phyloP scores from a whole-genome alignment of 805 yeast genomes.

The Wickerhamomyces pijperi region DNA sequence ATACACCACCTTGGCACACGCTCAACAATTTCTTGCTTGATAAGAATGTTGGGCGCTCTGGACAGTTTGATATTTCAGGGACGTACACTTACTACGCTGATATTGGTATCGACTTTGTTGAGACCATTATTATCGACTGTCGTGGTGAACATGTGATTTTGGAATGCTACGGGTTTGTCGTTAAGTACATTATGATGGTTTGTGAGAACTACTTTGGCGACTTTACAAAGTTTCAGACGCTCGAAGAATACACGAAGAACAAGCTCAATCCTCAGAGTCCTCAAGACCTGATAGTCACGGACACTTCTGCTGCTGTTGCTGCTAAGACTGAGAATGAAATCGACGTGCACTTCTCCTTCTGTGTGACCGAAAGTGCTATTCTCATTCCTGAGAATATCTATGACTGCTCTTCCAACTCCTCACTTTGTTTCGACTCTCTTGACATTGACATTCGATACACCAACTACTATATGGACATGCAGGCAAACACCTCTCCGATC shows the following conservation, averaged over 20 bases:
- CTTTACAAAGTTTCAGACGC: slow-evolving; percentile 66
- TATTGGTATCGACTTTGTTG: slow-evolving; percentile 56
- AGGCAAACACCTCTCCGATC: slow-evolving; percentile 58
- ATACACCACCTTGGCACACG: slow-evolving; percentile 92
- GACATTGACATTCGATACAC: slow-evolving; percentile 80
- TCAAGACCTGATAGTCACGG: too few species aligned
- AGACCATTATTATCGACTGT: slow-evolving; percentile 56
- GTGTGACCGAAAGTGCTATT: slow-evolving; percentile 58
- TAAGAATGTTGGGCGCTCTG: slow-evolving; percentile 56
- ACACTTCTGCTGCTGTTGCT: too few species aligned
- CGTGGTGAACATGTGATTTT: slow-evolving; percentile 57
- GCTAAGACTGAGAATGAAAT: slow-evolving; percentile 56
- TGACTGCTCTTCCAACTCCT: slow-evolving; percentile 48
- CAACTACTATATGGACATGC: slow-evolving; percentile 88
- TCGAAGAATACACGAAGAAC: slow-evolving; percentile 54
- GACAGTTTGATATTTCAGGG: slow-evolving; percentile 51
- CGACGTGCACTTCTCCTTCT: slow-evolving; percentile 65
- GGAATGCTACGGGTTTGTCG: slow-evolving; percentile 67
- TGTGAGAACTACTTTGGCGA: slow-evolving; percentile 91
- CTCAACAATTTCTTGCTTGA: slow-evolving; percentile 55
- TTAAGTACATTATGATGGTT: slow-evolving; percentile 63
- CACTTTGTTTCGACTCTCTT: slow-evolving; percentile 50
- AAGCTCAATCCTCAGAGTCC: too few species aligned
- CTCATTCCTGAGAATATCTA: slow-evolving; percentile 67
- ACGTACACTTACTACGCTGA: slow-evolving; percentile 49